Evolutionary conservation across 805 yeast genomes (phyloP), one percentile per base, ranked within the genome.

Genomic region (Lachancea dasiensis): DNA sequence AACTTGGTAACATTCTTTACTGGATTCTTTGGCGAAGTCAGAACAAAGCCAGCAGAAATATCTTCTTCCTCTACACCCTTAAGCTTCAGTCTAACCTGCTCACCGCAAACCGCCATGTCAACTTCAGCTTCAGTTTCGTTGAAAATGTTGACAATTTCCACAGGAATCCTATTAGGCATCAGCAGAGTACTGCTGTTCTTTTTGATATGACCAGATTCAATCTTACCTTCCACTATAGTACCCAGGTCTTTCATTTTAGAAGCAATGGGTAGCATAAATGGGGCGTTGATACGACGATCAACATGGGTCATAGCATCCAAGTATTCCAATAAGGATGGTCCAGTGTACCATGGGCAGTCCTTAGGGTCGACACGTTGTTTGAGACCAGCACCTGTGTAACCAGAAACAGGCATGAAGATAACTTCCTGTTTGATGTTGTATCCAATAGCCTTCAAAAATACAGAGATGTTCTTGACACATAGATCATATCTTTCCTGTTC

Each of bases 61-160:
- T 92, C 97, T 65, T 94, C 98, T 69, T 92, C 98, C 63, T 92
- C 98, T 41, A 92, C 80, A 63, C 97, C 97, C 69, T 82, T 90
- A 52, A 92, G 67, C 72, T 83, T 86, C 56, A 92, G 69, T 70
- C 92, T 81, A 42, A 92, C 95, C 69, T 92, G 99, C 65, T 92
- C 99, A 64, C 99, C 99, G 68, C 95, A 83, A 60, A 72, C 75
- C 16, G 97, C 97, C 48, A 80, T 69, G 30, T 79, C 86, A 44
- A 90, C 87, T 68, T 92, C 99, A 50, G 76, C 83, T 69, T 92
- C 99, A 27, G 95, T 85, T 72, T 92, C 99, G 56, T 89, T 89
- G 68, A 75, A 92, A 52, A 92, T 83, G 36, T 89, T 75, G 45
- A 83, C 65, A 21, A 92, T 89, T 67, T 92, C 98, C 45, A 92